Conservation (phyloP, 2,329 filamentous ascomycete genomes). For the Cordyceps fumosorosea region DNA sequence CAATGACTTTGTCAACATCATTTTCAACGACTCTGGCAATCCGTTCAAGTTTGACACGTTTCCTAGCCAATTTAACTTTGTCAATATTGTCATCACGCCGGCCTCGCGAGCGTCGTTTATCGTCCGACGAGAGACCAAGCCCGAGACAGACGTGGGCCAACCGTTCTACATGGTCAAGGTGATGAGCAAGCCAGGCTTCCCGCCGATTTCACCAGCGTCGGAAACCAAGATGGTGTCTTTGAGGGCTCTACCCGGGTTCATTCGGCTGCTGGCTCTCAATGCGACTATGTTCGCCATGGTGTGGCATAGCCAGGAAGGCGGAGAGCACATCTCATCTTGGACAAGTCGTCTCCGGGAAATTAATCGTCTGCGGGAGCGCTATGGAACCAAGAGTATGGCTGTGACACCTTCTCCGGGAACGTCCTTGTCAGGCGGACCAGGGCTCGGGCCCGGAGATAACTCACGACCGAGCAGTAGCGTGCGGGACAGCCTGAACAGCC, state of each 20-base stretch:
- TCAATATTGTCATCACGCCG: conserved; percentile 92
- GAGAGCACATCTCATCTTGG: conserved; percentile 86
- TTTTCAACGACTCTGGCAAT: conserved; percentile 93
- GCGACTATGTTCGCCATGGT: conserved; percentile 89
- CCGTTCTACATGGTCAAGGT: conserved; percentile 85
- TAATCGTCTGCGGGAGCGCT: conserved; percentile 67
- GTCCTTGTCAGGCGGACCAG: conserved; percentile 15
- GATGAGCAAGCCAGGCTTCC: conserved; percentile 81
- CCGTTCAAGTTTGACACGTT: conserved; percentile 89
- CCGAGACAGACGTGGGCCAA: conserved; percentile 30
- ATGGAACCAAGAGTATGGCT: conserved; percentile 36
- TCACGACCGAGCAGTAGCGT: conserved; percentile 42
- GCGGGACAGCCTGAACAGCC: conserved; percentile 54
- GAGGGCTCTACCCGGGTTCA: conserved; percentile 74
- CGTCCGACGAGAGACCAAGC: conserved; percentile 46
- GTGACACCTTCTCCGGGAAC: conserved; percentile 22
- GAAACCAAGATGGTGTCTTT: conserved; percentile 85
- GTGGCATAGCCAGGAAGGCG: conserved; percentile 71
- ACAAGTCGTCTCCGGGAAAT: conserved; percentile 80
- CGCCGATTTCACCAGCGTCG: conserved; percentile 82
- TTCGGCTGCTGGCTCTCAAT: conserved; percentile 83
- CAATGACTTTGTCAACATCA: conserved; percentile 96
- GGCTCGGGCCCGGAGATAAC: conserved; percentile 19
- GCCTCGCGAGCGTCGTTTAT: conserved; percentile 73
- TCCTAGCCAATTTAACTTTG: conserved; percentile 90